Conservation (phyloP, 441 rosid species). For the Brassica hybrid region DNA sequence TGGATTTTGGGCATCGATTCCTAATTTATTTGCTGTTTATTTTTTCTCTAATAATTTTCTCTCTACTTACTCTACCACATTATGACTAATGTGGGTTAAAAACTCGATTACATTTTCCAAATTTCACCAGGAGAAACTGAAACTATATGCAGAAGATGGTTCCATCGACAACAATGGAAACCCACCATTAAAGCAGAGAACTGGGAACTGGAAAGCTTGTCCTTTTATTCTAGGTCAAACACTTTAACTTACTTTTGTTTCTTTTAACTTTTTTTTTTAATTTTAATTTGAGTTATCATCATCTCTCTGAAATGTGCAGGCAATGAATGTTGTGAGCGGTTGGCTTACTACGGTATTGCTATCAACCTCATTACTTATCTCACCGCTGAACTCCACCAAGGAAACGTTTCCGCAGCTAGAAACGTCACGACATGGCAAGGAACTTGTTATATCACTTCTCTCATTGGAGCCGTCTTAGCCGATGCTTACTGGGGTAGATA, state of each 20-base stretch:
- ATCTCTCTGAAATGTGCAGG: constrained; percentile 18
- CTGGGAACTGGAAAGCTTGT: constrained; percentile 66
- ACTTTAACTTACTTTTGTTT: not conserved
- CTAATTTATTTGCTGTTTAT: too few species aligned
- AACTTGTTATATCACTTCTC: constrained; percentile 89
- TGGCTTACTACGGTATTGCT: constrained; percentile 91
- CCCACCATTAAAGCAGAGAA: constrained; percentile 49
- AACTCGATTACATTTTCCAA: not conserved
- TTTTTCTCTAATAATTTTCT: too few species aligned
- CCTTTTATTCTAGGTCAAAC: constrained; percentile 60
- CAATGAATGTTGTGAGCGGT: constrained; percentile 86
- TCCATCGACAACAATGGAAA: constrained; percentile 45
- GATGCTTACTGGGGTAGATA: constrained; percentile 97
- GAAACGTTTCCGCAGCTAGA: constrained; percentile 85
- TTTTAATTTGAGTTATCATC: not conserved
- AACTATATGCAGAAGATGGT: constrained; percentile 51
- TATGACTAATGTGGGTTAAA: not conserved
- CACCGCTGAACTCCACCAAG: constrained; percentile 72
- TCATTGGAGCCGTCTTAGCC: constrained; percentile 83
- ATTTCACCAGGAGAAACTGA: constrained; percentile 15
- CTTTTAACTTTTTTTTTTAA: not conserved
- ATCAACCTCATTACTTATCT: constrained; percentile 84
- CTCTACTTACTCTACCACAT: not conserved
- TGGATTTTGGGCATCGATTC: too few species aligned
- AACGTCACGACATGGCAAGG: constrained; percentile 89